phyloP scores from a whole-genome alignment of 2,329 filamentous ascomycete genomes.

The Parastagonospora avenae region DNA sequence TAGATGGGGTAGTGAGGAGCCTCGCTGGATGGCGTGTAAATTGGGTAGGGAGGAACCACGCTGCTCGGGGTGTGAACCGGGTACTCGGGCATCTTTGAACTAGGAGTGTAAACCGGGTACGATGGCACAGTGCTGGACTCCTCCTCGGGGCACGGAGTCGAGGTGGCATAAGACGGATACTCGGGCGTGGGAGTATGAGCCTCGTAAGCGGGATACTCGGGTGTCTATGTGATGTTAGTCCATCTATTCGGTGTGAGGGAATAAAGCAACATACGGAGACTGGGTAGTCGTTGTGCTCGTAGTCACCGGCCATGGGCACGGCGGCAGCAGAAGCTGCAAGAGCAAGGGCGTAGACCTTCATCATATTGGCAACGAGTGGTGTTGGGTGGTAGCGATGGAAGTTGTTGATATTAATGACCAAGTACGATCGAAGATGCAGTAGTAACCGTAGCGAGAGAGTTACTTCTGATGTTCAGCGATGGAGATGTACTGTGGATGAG shows the following conservation, averaged over 20 bases:
- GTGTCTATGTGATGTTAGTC: background rate
- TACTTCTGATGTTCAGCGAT: slow-evolving; percentile 29
- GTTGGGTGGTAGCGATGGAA: slow-evolving; percentile 14
- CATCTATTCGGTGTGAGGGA: background rate
- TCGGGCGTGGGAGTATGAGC: slow-evolving; percentile 2
- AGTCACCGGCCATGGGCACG: slow-evolving; percentile 2
- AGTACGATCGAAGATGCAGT: slow-evolving; percentile 34
- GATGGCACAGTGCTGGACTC: background rate
- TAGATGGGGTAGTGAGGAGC: slow-evolving; percentile 3
- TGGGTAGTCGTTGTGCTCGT: background rate
- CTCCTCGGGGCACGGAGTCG: no score
- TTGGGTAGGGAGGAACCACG: slow-evolving; percentile 5
- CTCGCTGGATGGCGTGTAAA: slow-evolving; percentile 9
- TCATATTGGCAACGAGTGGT: slow-evolving; percentile 24
- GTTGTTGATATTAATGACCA: slow-evolving; percentile 14
- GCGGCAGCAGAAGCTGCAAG: slow-evolving; percentile 38
- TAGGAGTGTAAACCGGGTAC: background rate
- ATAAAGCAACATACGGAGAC: background rate
- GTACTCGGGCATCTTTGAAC: background rate
- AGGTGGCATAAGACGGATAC: background rate
- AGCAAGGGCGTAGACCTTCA: slow-evolving; percentile 41
- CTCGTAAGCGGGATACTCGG: background rate
- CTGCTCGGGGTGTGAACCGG: background rate
- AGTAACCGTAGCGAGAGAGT: slow-evolving; percentile 48
- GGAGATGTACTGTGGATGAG: slow-evolving; percentile 21